A percentile compares a stretch with the other conserved stretches of the same genome.
phyloP scores from a whole-genome alignment of 1,284 basidiomycete genomes.

The Sporisorium reilianum region DNA sequence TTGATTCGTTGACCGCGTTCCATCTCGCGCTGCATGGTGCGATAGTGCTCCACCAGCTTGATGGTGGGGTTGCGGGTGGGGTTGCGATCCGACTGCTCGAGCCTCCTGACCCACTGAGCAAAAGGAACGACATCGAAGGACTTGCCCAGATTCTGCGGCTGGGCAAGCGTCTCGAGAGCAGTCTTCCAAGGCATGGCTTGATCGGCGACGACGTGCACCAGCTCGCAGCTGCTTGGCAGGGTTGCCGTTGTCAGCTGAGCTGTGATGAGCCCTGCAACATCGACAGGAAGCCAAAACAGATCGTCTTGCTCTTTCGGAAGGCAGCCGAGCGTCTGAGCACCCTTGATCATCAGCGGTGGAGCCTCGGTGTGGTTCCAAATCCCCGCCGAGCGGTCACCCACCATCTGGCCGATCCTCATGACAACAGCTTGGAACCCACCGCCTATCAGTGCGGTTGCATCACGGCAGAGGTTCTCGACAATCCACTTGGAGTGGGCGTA shows the following conservation, averaged over 20 bases:
- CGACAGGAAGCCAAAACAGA: conserved; percentile 75
- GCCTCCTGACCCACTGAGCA: conserved; percentile 73
- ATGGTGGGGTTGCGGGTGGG: conserved; percentile 73
- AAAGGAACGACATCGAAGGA: conserved; percentile 81
- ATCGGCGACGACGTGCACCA: conserved; percentile 42
- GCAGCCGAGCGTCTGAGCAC: conserved; percentile 72
- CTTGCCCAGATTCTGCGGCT: conserved; percentile 74
- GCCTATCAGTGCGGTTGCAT: conserved; percentile 64
- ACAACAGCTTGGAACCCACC: conserved; percentile 39
- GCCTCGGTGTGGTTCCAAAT: conserved; percentile 77
- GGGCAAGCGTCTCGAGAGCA: conserved; percentile 76
- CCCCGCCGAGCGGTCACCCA: conserved; percentile 73
- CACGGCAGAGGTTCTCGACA: conserved; percentile 74
- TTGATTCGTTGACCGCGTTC: neutral
- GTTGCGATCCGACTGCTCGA: conserved; percentile 71
- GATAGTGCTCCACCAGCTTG: conserved; percentile 72
- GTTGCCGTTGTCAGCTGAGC: conserved; percentile 71
- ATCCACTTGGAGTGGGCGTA: conserved; percentile 77
- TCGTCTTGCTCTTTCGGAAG: conserved; percentile 73
- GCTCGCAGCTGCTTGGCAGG: conserved; percentile 7
- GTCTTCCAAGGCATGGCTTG: conserved; percentile 69
- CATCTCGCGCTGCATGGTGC: conserved; percentile 64
- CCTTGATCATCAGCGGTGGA: conserved; percentile 70
- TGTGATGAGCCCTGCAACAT: conserved; percentile 74
- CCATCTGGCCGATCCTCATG: conserved; percentile 73